Percentiles rank a stretch among this genome's conserved stretches.
Evolutionary conservation across 2,329 filamentous ascomycete species (phyloP).

Genomic region (Ceratocystis eucalypticola): DNA sequence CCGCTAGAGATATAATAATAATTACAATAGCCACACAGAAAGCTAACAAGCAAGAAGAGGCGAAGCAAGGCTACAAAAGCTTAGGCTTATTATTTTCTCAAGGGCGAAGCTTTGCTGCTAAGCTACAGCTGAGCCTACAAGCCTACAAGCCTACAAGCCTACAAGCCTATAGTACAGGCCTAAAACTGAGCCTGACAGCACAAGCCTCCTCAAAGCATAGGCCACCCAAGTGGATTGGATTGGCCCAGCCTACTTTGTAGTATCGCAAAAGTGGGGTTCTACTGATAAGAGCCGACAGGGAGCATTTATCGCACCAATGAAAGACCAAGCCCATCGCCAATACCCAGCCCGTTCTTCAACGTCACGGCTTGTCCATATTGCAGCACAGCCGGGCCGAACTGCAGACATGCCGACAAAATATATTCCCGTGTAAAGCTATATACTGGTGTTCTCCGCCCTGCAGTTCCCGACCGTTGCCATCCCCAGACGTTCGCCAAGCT

Average conservation of each 20-base stretch:
- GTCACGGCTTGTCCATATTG: neutral
- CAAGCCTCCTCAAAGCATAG: too few relatives aligned
- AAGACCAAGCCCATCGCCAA: neutral
- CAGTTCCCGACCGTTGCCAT: too few relatives aligned
- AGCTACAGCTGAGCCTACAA: neutral
- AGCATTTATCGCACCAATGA: constrained; percentile 2
- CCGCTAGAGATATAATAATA: neutral
- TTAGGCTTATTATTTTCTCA: constrained; percentile 1
- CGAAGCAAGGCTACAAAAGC: constrained; percentile 7
- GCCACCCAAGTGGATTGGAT: neutral
- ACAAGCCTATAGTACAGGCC: too few relatives aligned
- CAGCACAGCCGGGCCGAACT: neutral
- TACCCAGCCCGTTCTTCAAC: too few relatives aligned
- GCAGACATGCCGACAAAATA: too few relatives aligned
- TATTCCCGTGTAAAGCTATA: too few relatives aligned
- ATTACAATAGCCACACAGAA: neutral
- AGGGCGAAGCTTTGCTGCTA: neutral
- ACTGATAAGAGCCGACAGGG: neutral
- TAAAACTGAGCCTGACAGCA: neutral
- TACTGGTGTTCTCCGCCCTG: too few relatives aligned
- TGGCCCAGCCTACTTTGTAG: neutral
- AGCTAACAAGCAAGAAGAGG: neutral
- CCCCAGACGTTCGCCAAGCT: too few relatives aligned
- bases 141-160: neutral
- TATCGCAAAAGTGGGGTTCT: constrained; percentile 14